Evolutionary conservation across 768 basidiomycete genomes (phyloP), one percentile per base, ranked within the genome.

Genomic region (Filobasidium wieringae): DNA sequence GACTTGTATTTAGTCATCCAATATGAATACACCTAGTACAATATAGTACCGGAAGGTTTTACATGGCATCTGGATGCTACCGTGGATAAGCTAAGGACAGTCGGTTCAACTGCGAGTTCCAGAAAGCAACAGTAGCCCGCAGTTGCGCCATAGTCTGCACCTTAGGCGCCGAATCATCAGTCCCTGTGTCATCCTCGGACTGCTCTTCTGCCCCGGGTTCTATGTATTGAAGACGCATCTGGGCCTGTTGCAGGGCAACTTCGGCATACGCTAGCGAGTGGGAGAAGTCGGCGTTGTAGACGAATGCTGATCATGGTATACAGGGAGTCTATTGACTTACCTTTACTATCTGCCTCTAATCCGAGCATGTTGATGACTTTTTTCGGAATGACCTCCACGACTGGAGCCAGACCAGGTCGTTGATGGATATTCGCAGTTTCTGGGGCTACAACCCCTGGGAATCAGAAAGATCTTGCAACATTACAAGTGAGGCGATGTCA

Each of bases 201-300:
- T n/a, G n/a, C n/a, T n/a, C n/a, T n/a, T n/a, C n/a, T n/a, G n/a
- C n/a, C n/a, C n/a, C n/a, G n/a, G n/a, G n/a, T n/a, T n/a, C n/a
- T n/a, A n/a, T n/a, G n/a, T n/a, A n/a, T n/a, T n/a, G n/a, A 7
- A 55, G 39, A 7, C 26, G 54, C 24, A 26, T 45, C 12, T 40
- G 15, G 27, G 54, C 54, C 32, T 55, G 54, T 45, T 55, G 26
- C 26, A 55, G 27, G 1, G 54, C 54, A 12, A 55, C 33, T 24
- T 41, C 39, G 8, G 54, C 54, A 31, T 55, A 55, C 1, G 54
- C 54, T 55, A n/a, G 29, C 17, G 6, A 30, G 19, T 4, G 8
- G n/a, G n/a, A n/a, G n/a, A n/a, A n/a, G n/a, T n/a, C n/a, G n/a
- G n/a, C n/a, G n/a, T n/a, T n/a, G n/a, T n/a, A n/a, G n/a, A n/a